phyloP scores from a whole-genome alignment of 805 yeast species.

The Sungouiella thailandica region DNA sequence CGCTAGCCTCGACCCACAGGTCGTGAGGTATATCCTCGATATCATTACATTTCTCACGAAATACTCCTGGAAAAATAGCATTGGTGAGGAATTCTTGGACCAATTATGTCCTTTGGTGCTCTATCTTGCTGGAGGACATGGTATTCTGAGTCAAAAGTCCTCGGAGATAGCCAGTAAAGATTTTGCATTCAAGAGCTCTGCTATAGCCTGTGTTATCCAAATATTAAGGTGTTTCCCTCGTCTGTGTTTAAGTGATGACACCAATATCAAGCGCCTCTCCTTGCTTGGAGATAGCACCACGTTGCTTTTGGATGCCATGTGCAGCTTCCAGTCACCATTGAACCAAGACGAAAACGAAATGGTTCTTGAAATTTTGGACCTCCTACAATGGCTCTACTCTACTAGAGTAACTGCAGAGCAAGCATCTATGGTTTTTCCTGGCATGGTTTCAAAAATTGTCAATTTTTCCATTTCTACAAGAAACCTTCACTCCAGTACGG shows the following conservation, averaged over 20 bases:
- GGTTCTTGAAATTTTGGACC: constrained; percentile 8
- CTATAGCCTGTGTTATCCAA: constrained; percentile 12
- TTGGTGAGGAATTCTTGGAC: constrained; percentile 23
- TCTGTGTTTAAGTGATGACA: constrained; percentile 13
- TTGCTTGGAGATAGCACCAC: constrained; percentile 27
- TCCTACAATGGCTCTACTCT: constrained; percentile 12
- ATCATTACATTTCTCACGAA: constrained; percentile 25
- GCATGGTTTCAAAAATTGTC: constrained; percentile 29
- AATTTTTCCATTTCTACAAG: constrained; percentile 20
- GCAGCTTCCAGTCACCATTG: constrained; percentile 3
- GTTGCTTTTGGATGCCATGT: constrained; percentile 17
- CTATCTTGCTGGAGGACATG: constrained; percentile 17
- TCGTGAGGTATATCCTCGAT: constrained; percentile 19
- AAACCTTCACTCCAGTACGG: constrained; percentile 19
- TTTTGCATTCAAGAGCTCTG: constrained; percentile 14
- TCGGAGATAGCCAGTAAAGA: constrained; percentile 6
- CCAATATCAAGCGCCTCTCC: constrained; percentile 16
- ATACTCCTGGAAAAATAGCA: constrained; percentile 26
- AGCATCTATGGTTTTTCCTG: constrained; percentile 37
- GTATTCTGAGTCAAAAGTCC: constrained; percentile 1
- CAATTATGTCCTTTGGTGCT: constrained; percentile 32
- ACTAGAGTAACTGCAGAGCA: constrained; percentile 24
- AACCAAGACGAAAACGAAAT: constrained; percentile 16
- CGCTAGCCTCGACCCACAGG: constrained; percentile 16
- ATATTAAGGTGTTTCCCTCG: constrained; percentile 15